A percentile compares a stretch with the other conserved stretches of the same genome.
Evolutionary conservation across 2,329 filamentous ascomycete species (phyloP).

Genomic region (Fusarium hostae): DNA sequence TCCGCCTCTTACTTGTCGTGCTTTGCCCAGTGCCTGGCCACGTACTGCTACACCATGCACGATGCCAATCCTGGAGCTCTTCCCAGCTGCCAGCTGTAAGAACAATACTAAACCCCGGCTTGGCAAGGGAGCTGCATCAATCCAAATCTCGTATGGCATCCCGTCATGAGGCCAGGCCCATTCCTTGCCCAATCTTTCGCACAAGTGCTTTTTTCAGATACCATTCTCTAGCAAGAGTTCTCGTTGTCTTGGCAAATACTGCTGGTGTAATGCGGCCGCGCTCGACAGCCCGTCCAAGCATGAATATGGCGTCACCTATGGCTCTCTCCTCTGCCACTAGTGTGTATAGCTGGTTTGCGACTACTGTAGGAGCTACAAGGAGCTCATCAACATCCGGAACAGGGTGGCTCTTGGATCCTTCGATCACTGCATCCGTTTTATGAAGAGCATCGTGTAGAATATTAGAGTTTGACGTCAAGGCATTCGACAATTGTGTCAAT

Average conservation of each 20-base stretch:
- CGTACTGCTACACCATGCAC: background rate
- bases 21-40: constrained; percentile 1
- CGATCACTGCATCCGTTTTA: constrained; percentile 82
- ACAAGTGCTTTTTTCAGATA: constrained; percentile 85
- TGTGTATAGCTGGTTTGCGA: constrained; percentile 91
- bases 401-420: constrained; percentile 73
- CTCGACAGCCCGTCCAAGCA: constrained; percentile 79
- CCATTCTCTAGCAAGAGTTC: constrained; percentile 80
- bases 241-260: constrained; percentile 83
- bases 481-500: constrained; percentile 75
- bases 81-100: constrained; percentile 8
- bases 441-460: constrained; percentile 81
- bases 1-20: constrained; percentile 8
- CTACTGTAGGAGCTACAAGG: constrained; percentile 91
- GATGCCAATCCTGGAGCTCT: constrained; percentile 5
- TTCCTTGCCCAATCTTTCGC: constrained; percentile 79
- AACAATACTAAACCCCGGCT: constrained; percentile 36
- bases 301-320: constrained; percentile 86
- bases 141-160: constrained; percentile 3
- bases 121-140: constrained; percentile 6
- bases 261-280: constrained; percentile 74
- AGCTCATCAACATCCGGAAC: constrained; percentile 88
- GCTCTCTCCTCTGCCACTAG: constrained; percentile 89
- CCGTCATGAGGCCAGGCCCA: constrained; percentile 67
- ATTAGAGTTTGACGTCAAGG: constrained; percentile 79